Evolutionary conservation across 176 grass and related monocot species (phyloP), one percentile per base, ranked within the genome.

Genomic region (Themeda triandra): DNA sequence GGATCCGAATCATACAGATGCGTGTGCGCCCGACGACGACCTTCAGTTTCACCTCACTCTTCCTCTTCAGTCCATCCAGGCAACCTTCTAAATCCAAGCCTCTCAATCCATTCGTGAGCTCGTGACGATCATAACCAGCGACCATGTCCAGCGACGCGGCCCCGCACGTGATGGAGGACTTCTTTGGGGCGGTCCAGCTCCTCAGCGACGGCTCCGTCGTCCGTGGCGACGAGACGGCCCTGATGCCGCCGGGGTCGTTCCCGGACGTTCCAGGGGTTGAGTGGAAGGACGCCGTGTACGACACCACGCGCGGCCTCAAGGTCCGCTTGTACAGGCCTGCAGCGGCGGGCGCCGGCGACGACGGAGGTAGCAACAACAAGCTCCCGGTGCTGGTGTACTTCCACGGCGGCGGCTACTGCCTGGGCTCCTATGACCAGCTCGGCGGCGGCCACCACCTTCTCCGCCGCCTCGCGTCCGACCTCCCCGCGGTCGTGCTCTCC

Each of bases 401-500:
- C 81, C 81, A 88, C 15, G 81, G 69, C 10, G 87, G 81, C 0
- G 81, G 81, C 10, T 88, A 84, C 75, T 84, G 81, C 81, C 0
- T 88, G 1, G 75, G 87, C 10, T 18, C 75, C 14, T 27, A 66
- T 13, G 14, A 63, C 14, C 25, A 74, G 60, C 28, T 25, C 6
- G 6, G 11, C 2, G 7, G 1, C 3, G 4, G 2, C 56, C 21
- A 80, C 62, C 0, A 13, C 18, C 40, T 10, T 40, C 37, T 46
- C 12, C 76, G 31, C 5, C 87, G 82, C 31, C 23, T 59, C 71
- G 49, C 87, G 1, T 24, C 24, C 72, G 78, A 70, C 13, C 63
- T 89, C 51, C 78, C 75, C 4, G 71, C 81, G 35, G 2, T 96
- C 49, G 81, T 75, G 5, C 77, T 93, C 83, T 96, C 91, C 31